phyloP scores from a whole-genome alignment of 108 stramenopile genomes.

The Skeletonema marinoi region DNA sequence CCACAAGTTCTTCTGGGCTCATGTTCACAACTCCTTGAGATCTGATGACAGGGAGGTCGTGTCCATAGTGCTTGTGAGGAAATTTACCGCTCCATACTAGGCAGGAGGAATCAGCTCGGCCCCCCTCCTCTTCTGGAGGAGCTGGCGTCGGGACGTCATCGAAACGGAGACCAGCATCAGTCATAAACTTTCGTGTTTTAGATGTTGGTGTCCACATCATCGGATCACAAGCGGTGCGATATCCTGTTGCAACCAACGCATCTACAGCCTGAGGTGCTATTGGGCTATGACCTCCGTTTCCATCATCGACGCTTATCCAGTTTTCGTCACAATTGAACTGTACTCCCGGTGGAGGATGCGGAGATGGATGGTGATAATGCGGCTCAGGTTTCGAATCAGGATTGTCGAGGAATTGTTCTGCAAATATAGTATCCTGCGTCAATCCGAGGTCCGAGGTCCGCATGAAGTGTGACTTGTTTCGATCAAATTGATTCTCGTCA shows the following conservation, averaged over 20 bases:
- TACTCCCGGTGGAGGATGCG: constrained; percentile 39
- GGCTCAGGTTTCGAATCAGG: constrained; percentile 35
- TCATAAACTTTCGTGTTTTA: constrained; percentile 46
- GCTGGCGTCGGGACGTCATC: constrained; percentile 42
- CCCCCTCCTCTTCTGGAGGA: constrained; percentile 37
- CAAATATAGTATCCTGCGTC: constrained; percentile 42
- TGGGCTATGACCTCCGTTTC: constrained; percentile 36
- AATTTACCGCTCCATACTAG: constrained; percentile 74
- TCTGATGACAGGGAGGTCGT: constrained; percentile 72
- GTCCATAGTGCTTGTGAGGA: constrained; percentile 66
- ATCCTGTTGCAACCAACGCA: constrained; percentile 42
- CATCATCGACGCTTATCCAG: constrained; percentile 43
- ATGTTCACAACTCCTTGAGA: constrained; percentile 62
- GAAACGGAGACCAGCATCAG: constrained; percentile 38
- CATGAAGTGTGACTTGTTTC: constrained; percentile 30
- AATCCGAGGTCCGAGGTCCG: constrained; percentile 48
- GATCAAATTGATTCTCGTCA: constrained; percentile 10
- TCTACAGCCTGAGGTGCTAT: constrained; percentile 54
- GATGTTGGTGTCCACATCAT: constrained; percentile 52
- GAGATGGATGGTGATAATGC: constrained; percentile 49
- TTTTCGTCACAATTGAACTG: constrained; percentile 47
- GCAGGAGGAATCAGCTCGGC: constrained; percentile 27
- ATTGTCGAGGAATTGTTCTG: constrained; percentile 40
- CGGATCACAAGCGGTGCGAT: constrained; percentile 30
- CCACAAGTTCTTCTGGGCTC: constrained; percentile 60